Percentiles rank a stretch among this genome's conserved stretches.
These are phyloP conservation scores for Ilyonectria sp. DNA, from an alignment of 2,329 filamentous ascomycete species.

Conservation along the genomic window DNA sequence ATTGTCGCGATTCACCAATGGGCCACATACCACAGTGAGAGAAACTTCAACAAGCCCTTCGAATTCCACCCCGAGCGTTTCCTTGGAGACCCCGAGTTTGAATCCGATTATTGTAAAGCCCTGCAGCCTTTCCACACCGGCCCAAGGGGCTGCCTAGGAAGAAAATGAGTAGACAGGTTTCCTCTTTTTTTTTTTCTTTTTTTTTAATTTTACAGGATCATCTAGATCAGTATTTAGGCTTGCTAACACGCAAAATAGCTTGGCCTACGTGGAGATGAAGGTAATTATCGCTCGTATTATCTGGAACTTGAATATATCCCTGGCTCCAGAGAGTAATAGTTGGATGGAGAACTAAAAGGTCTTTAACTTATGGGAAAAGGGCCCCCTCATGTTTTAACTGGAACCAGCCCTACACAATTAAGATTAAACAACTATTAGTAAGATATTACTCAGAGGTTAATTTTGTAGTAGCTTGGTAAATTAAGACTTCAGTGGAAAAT, in stretches of 20 bases:
- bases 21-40: constrained; percentile 23
- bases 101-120: constrained; percentile 13
- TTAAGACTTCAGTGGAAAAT: no score
- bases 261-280: constrained; percentile 10
- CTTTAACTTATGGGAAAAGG: constrained; percentile 2
- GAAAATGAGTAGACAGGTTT: constrained; percentile 29
- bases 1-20: constrained; percentile 19
- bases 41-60: constrained; percentile 22
- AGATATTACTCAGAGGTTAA: no score
- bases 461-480: no score
- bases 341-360: neutral
- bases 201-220: no score
- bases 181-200: no score
- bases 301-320: constrained; percentile 3
- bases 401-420: no score
- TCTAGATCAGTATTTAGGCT: no score
- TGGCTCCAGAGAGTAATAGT: neutral
- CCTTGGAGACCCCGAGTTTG: constrained; percentile 7
- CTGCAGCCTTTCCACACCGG: constrained; percentile 28
- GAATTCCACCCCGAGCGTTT: constrained; percentile 29
- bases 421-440: no score
- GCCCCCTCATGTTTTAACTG: no score
- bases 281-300: neutral
- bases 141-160: constrained; percentile 16
- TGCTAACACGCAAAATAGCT: no score